phyloP scores from a whole-genome alignment of 2,329 filamentous ascomycete species.

The Trichoderma atroviride region DNA sequence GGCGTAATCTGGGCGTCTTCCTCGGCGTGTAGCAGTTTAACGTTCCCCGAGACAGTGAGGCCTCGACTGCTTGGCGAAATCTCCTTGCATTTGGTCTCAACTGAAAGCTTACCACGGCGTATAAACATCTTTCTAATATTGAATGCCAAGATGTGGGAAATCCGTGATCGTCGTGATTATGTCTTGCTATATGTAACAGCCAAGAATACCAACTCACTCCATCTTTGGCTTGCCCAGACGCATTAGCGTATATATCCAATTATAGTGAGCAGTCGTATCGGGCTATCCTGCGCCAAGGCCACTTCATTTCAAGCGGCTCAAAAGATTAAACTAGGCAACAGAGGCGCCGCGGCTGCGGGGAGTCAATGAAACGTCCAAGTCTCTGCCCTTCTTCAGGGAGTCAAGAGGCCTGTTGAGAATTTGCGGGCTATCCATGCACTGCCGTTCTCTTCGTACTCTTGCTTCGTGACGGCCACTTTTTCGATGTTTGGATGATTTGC shows the following conservation, averaged over 20 bases:
- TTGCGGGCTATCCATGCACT: slow-evolving; percentile 72
- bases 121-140: not conserved
- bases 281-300: not conserved
- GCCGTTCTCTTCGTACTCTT: slow-evolving; percentile 89
- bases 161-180: not conserved
- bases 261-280: not conserved
- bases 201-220: not conserved
- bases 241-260: not conserved
- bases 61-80: not conserved
- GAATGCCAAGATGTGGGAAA: not conserved
- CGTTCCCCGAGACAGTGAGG: not conserved
- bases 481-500: slow-evolving; percentile 70
- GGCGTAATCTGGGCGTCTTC: not conserved
- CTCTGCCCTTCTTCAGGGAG: slow-evolving; percentile 8
- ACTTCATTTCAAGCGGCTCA: not conserved
- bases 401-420: slow-evolving; percentile 51
- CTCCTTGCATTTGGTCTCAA: not conserved
- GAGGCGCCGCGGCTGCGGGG: not conserved
- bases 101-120: not conserved
- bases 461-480: slow-evolving; percentile 74
- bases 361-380: not conserved
- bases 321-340: not conserved
- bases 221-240: not conserved
- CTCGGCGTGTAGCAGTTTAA: not conserved
- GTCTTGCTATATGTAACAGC: not conserved